Conservation (phyloP, 169 alveolate genomes). For the Plasmodium cynomolgi region DNA sequence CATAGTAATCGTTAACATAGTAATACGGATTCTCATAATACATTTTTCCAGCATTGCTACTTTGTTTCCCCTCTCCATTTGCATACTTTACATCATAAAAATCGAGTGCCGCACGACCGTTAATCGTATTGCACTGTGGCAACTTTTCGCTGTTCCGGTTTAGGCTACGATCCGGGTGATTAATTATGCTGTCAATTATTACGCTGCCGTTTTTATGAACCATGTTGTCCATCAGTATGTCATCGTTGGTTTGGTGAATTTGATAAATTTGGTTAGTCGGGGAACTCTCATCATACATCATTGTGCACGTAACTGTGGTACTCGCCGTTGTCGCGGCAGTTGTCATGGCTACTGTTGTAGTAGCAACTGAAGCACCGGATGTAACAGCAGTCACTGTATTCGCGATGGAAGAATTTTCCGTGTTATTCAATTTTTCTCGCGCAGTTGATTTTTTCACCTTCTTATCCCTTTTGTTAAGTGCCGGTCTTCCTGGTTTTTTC, state of each 20-base stretch:
- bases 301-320: not conserved
- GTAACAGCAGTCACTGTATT: not conserved
- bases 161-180: not conserved
- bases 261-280: not conserved
- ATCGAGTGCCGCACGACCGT: not conserved
- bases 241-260: slow-evolving; percentile 5
- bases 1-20: slow-evolving; percentile 12
- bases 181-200: slow-evolving; percentile 16
- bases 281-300: not conserved
- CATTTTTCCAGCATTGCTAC: slow-evolving; percentile 3
- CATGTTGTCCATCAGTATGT: not conserved
- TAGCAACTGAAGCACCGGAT: not conserved
- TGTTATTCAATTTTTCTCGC: slow-evolving; percentile 10
- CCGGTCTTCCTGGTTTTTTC: not conserved
- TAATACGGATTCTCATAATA: slow-evolving; percentile 26
- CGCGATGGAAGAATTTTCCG: slow-evolving; percentile 6
- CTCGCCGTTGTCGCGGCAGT: not conserved
- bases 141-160: slow-evolving; percentile 5
- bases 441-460: slow-evolving; percentile 20
- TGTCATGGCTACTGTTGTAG: not conserved
- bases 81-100: slow-evolving; percentile 2
- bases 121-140: not conserved
- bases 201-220: not conserved
- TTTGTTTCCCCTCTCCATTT: slow-evolving; percentile 4
- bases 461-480: not conserved